These are phyloP conservation scores for Magnolia officinalis DNA, from an alignment of 164 flowering plant species.

Conservation along the genomic window DNA sequence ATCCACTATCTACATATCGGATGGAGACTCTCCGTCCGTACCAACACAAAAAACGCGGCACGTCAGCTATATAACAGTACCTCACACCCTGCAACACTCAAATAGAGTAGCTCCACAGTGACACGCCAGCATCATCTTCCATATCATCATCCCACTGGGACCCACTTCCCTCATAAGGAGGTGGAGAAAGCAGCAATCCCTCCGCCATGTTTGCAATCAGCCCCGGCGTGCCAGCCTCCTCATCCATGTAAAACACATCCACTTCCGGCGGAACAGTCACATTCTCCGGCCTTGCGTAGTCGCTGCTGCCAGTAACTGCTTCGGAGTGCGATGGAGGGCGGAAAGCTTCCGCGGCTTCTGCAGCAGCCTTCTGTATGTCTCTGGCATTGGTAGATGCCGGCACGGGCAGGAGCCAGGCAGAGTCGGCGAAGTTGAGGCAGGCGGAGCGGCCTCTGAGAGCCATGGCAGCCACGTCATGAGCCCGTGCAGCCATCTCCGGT, in stretches of 20 bases:
- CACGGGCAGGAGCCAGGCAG: slow-evolving; percentile 16
- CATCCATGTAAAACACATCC: not conserved
- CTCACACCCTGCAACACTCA: not conserved
- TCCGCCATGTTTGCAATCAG: slow-evolving; percentile 26
- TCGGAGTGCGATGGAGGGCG: not conserved
- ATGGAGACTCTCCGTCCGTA: not conserved
- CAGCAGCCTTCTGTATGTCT: slow-evolving; percentile 22
- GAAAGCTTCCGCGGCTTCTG: slow-evolving; percentile 20
- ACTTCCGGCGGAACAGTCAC: slow-evolving; percentile 1
- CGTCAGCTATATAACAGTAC: not conserved
- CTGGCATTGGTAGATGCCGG: slow-evolving; percentile 18
- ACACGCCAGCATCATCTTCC: slow-evolving; percentile 24
- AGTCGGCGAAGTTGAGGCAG: slow-evolving; percentile 24
- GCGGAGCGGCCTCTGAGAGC: slow-evolving; percentile 27
- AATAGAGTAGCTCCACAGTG: slow-evolving; percentile 29
- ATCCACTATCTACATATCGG: not conserved
- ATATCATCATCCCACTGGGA: slow-evolving; percentile 18
- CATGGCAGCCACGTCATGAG: slow-evolving; percentile 31
- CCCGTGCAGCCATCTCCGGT: slow-evolving; percentile 33
- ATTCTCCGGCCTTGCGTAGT: not conserved
- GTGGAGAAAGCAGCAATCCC: slow-evolving; percentile 41
- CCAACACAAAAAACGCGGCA: not conserved
- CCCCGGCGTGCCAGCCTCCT: not conserved
- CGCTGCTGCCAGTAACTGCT: not conserved
- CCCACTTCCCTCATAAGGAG: slow-evolving; percentile 11